A percentile compares a stretch with the other conserved stretches of the same genome.
Conservation (phyloP, 2,329 filamentous ascomycete genomes). For the Phyllosticta citrichinensis region DNA sequence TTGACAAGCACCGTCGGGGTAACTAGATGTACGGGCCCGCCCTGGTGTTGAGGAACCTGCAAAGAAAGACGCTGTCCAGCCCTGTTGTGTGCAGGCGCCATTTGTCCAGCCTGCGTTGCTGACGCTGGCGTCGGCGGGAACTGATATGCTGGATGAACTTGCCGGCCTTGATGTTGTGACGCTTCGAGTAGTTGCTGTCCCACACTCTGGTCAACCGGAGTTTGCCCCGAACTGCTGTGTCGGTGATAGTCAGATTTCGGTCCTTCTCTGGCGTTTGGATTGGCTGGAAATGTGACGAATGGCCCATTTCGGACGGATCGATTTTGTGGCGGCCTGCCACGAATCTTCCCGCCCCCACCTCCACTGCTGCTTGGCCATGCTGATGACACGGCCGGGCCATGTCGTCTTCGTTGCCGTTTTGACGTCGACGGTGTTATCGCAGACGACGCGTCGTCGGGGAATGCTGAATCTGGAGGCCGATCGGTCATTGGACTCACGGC, state of each 20-base stretch:
- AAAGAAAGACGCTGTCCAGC: slow-evolving; percentile 44
- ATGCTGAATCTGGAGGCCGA: slow-evolving; percentile 36
- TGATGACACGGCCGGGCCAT: slow-evolving; percentile 81
- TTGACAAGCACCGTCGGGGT: slow-evolving; percentile 49
- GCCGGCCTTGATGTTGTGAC: slow-evolving; percentile 10
- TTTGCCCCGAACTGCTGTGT: slow-evolving; percentile 30
- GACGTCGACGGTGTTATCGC: slow-evolving; percentile 55
- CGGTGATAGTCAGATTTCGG: slow-evolving; percentile 37
- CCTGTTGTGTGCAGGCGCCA: slow-evolving; percentile 21
- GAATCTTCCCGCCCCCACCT: slow-evolving; percentile 56
- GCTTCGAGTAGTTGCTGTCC: slow-evolving; percentile 2
- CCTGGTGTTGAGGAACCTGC: slow-evolving; percentile 52
- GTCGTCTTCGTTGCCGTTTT: slow-evolving; percentile 44
- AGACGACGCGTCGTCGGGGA: slow-evolving; percentile 54
- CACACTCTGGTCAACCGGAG: slow-evolving; percentile 35
- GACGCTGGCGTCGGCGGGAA: slow-evolving; percentile 31
- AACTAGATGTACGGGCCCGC: slow-evolving; percentile 52
- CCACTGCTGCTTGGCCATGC: slow-evolving; percentile 67
- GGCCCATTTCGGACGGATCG: slow-evolving; percentile 55
- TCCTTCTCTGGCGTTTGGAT: slow-evolving; percentile 40
- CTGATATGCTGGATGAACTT: slow-evolving; percentile 23
- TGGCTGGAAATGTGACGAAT: slow-evolving; percentile 59
- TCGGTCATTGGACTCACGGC: slow-evolving; percentile 60
- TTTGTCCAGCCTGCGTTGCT: slow-evolving; percentile 14
- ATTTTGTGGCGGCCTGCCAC: slow-evolving; percentile 71